Conservation (phyloP, 2,329 filamentous ascomycete species). For the Fusarium sp. region DNA sequence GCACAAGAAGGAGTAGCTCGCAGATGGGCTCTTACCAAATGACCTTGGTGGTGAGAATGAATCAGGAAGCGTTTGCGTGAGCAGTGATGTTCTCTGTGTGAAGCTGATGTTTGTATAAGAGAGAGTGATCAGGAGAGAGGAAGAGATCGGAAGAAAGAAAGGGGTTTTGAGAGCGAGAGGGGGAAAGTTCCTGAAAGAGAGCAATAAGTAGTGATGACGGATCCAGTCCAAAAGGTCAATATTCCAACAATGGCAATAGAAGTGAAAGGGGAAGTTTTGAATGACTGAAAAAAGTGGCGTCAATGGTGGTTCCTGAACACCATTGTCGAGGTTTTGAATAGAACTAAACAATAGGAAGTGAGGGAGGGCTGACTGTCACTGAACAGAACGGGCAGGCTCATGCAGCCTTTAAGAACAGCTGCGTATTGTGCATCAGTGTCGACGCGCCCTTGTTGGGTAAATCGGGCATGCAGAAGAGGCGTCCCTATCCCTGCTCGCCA, state of each 20-base stretch:
- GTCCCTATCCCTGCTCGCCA: conserved; percentile 15
- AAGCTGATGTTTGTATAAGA: background rate
- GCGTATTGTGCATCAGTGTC: conserved; percentile 20
- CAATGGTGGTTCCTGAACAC: conserved; percentile 40
- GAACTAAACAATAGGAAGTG: conserved; percentile 34
- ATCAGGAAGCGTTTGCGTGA: background rate
- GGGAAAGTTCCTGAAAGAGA: conserved; percentile 16
- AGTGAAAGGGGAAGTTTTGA: conserved; percentile 29
- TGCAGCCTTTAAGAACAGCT: conserved; percentile 42
- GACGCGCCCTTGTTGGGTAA: conserved; percentile 11
- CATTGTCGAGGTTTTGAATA: conserved; percentile 44
- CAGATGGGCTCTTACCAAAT: conserved; percentile 3
- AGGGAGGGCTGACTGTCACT: conserved; percentile 23
- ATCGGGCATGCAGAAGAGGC: conserved; percentile 18
- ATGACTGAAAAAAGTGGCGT: conserved; percentile 37
- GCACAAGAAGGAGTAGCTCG: background rate
- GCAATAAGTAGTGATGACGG: conserved; percentile 15
- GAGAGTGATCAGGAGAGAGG: conserved; percentile 7
- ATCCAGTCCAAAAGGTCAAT: conserved; percentile 37
- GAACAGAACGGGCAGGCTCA: conserved; percentile 28
- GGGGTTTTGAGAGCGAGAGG: background rate
- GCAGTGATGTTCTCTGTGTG: background rate
- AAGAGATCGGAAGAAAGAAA: conserved; percentile 2
- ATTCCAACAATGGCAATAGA: conserved; percentile 26
- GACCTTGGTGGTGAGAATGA: background rate